Evolutionary conservation across 2,329 filamentous ascomycete species (phyloP).

Genomic region (Fusarium verticillioides): DNA sequence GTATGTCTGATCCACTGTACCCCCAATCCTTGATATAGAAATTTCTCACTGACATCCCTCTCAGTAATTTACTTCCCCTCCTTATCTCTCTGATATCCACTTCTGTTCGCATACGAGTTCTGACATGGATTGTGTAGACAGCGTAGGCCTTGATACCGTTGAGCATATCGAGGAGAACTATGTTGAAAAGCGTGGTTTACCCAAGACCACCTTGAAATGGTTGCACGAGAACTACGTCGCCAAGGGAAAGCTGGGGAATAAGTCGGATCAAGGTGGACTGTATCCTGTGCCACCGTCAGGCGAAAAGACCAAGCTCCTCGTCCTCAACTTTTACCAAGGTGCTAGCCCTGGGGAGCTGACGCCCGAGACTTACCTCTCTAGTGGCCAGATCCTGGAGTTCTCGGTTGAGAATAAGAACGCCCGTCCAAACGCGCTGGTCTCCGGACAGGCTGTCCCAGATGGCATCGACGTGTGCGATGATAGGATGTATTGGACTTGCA

Average conservation of each 20-base stretch:
- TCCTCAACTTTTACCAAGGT: background rate
- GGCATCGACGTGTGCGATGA: background rate
- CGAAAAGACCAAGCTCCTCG: background rate
- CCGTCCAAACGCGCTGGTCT: background rate
- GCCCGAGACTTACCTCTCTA: background rate
- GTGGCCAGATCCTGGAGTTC: background rate
- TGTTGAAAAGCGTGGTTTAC: background rate
- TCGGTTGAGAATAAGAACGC: background rate
- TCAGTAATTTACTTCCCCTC: background rate
- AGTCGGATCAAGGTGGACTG: background rate
- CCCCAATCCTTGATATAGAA: background rate
- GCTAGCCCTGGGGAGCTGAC: background rate
- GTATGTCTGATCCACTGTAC: background rate
- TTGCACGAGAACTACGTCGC: background rate
- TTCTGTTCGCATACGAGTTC: background rate
- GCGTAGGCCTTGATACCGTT: background rate
- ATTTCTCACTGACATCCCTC: background rate
- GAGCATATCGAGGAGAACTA: background rate
- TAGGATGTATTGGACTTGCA: background rate
- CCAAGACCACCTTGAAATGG: background rate
- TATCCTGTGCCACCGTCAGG: background rate
- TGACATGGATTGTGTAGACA: background rate
- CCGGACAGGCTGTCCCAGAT: background rate
- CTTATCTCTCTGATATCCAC: background rate
- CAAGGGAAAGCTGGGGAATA: background rate